phyloP scores from a whole-genome alignment of 345 rosid genomes.

The Triadica sebifera region DNA sequence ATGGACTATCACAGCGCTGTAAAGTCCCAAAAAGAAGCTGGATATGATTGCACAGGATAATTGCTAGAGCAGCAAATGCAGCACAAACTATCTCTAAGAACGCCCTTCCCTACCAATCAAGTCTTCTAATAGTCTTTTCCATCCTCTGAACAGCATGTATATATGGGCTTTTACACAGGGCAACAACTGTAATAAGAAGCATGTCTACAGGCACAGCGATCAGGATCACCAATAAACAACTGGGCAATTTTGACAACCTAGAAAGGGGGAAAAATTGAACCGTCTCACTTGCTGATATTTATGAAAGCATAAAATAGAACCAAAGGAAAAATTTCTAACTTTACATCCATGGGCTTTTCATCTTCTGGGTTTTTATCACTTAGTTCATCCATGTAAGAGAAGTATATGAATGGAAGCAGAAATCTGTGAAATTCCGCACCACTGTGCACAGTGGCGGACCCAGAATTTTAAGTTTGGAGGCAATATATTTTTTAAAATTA shows the following conservation, averaged over 20 bases:
- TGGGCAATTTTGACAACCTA: conserved; percentile 64
- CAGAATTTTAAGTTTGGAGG: too few species aligned
- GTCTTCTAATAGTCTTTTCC: conserved; percentile 87
- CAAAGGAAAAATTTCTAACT: conserved; percentile 33
- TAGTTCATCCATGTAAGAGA: conserved; percentile 84
- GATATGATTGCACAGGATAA: conserved; percentile 53
- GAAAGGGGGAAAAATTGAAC: neutral
- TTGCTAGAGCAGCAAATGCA: conserved; percentile 86
- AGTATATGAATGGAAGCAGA: conserved; percentile 91
- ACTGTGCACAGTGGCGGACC: too few species aligned
- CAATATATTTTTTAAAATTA: too few species aligned
- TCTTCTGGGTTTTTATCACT: conserved; percentile 45
- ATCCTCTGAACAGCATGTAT: conserved; percentile 76
- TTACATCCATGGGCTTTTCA: conserved; percentile 58
- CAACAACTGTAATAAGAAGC: conserved; percentile 52
- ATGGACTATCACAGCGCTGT: conserved; percentile 62
- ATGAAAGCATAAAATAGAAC: neutral
- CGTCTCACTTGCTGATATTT: neutral
- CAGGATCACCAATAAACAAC: conserved; percentile 57
- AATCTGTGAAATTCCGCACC: conserved; percentile 69
- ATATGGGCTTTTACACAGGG: conserved; percentile 84
- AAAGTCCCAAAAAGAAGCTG: conserved; percentile 69
- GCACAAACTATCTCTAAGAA: conserved; percentile 84
- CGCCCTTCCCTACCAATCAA: conserved; percentile 83
- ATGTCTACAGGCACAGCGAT: conserved; percentile 63